These are phyloP conservation scores for Debaryomyces maramus DNA, from an alignment of 805 yeast genomes.

Conservation along the genomic window DNA sequence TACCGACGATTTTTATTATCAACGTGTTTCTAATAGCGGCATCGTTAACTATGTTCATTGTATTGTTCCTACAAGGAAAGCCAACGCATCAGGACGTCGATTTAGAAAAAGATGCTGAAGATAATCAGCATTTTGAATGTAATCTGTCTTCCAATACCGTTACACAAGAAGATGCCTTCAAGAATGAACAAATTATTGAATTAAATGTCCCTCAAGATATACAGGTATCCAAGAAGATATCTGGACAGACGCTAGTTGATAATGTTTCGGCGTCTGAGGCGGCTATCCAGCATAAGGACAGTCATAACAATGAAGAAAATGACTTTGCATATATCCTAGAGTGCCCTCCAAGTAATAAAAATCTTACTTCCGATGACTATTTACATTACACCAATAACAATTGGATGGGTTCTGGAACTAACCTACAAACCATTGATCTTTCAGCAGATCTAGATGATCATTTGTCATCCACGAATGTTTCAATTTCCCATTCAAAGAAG, in stretches of 20 bases:
- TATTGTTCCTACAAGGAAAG: neutral
- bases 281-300: neutral
- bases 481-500: slow-evolving; percentile 2
- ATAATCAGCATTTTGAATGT: neutral
- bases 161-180: neutral
- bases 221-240: slow-evolving; percentile 12
- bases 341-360: slow-evolving; percentile 1
- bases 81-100: neutral
- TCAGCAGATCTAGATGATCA: neutral
- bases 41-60: neutral
- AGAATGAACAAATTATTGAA: neutral
- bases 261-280: neutral
- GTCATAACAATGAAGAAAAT: neutral
- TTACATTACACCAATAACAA: slow-evolving; percentile 12
- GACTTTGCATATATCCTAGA: neutral
- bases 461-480: neutral
- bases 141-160: neutral
- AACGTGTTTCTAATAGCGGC: slow-evolving; percentile 10
- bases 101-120: neutral
- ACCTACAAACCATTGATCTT: slow-evolving; percentile 7
- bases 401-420: slow-evolving; percentile 22
- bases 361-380: slow-evolving; percentile 9
- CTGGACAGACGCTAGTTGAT: slow-evolving; percentile 16
- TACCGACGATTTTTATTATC: slow-evolving; percentile 10
- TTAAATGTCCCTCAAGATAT: neutral